Evolutionary conservation across 2,329 filamentous ascomycete species (phyloP).

Genomic region (Fusarium cyanostomum): DNA sequence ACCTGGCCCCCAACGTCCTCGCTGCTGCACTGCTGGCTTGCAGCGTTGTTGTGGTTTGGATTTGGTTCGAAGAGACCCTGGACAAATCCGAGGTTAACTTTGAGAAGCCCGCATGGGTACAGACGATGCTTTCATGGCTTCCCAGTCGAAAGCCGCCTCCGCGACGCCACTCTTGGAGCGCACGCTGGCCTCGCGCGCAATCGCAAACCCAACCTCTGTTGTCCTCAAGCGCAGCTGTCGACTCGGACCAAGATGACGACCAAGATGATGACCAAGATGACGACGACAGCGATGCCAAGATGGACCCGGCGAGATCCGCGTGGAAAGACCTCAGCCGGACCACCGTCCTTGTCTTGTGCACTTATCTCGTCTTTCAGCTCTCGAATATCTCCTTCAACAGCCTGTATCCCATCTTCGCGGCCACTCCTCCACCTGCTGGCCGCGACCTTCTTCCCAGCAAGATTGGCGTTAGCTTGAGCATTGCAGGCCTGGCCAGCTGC

Average conservation of each 20-base stretch:
- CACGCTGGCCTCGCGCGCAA: conserved; percentile 50
- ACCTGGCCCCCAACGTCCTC: conserved; percentile 84
- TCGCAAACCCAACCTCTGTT: conserved; percentile 45
- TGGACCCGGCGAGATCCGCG: conserved; percentile 42
- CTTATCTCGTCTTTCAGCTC: conserved; percentile 93
- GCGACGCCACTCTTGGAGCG: conserved; percentile 50
- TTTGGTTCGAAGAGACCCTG: conserved; percentile 86
- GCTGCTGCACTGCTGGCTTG: conserved; percentile 76
- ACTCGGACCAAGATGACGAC: conserved; percentile 41
- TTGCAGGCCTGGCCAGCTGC: conserved; percentile 87
- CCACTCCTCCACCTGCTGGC: conserved; percentile 78
- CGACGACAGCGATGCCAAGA: conserved; percentile 32
- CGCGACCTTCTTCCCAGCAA: conserved; percentile 78
- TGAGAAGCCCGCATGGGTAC: conserved; percentile 48
- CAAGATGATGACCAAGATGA: conserved; percentile 40
- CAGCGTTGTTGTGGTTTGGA: conserved; percentile 76
- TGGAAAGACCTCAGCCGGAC: conserved; percentile 76
- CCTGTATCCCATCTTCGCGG: conserved; percentile 91
- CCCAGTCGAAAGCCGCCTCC: conserved; percentile 28
- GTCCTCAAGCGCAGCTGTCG: conserved; percentile 23
- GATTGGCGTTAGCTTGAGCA: conserved; percentile 85
- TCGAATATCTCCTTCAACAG: conserved; percentile 96
- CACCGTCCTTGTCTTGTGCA: conserved; percentile 81
- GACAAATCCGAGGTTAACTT: conserved; percentile 46
- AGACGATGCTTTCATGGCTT: conserved; percentile 44